Base-by-base conservation (phyloP, 805 yeast genomes). In the Komagataella pseudopastoris region DNA sequence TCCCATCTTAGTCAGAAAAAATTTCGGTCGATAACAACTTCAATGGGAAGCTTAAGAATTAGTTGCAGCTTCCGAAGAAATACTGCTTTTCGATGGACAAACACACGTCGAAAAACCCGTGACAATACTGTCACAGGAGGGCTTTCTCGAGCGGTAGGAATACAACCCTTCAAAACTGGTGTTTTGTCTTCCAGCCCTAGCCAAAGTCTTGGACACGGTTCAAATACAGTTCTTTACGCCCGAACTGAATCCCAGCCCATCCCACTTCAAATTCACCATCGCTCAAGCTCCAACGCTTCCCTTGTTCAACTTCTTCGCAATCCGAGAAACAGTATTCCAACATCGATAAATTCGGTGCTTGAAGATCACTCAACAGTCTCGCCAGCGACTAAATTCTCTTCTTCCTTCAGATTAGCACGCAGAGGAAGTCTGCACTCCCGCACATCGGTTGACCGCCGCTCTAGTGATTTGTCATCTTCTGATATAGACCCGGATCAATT, bases 1-100 rank as follows among this genome's bases (percentile, higher is more conserved):
- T 67, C 80, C 16, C 87, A 83, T 59, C 67, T 85, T 53, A 73
- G 72, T 23, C 85, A 83, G 49, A 79, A 79, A 58, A 72, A 72
- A 51, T 76, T 93, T 51, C 74, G 78, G 4, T 88, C 95, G 0
- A 78, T 93, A 2, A 72, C 76, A 51, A 88, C 96, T 0, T 80
- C 85, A 6, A 71, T 79, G 48, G 99, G 99, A 0, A 70, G 83
- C 1, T 65, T 8, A 78, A 74, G 55, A 88, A 83, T 57, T 77
- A 78, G 46, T 93, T 86, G 58, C 80, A 78, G 52, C 64, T 81
- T 4, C 63, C 83, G 23, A 77, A 86, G 5, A 73, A 73, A 47
- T 83, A 80, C 54, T 80, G 83, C 59, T 62, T 73, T 24, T 67
- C 67, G 48, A 63, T 77, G 58, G 86, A 80, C 57, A 59, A 60